Evolutionary conservation across 148 eudicot species (phyloP).

Genomic region (Bassia scoparia): DNA sequence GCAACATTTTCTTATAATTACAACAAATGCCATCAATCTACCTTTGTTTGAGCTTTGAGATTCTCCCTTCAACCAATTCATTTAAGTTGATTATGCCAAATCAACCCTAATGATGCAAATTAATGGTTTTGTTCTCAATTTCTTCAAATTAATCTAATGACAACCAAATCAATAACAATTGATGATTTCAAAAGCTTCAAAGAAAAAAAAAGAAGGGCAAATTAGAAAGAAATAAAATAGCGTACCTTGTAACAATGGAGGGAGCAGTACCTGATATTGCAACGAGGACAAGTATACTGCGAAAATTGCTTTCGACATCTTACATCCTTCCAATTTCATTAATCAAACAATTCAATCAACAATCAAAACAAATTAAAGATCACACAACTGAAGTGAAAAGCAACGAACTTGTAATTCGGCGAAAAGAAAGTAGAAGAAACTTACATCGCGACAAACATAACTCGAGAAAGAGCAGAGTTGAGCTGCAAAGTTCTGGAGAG

Average conservation of each 20-base stretch:
- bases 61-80: too few species aligned
- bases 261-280: conserved; percentile 87
- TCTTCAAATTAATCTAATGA: too few species aligned
- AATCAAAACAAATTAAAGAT: neutral
- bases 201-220: neutral
- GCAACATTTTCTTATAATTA: too few species aligned
- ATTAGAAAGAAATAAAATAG: neutral
- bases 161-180: neutral
- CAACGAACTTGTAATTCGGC: neutral
- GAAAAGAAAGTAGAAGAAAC: neutral
- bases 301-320: conserved; percentile 95
- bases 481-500: conserved; percentile 31
- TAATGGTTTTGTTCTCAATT: too few species aligned
- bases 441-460: conserved; percentile 65
- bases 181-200: neutral
- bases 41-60: too few species aligned
- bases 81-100: too few species aligned
- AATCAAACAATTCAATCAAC: neutral
- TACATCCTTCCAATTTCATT: conserved; percentile 26
- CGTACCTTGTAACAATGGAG: conserved; percentile 92
- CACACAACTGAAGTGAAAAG: too few species aligned
- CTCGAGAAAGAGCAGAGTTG: conserved; percentile 38
- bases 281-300: conserved; percentile 87
- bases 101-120: too few species aligned
- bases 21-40: too few species aligned